A percentile compares a stretch with the other conserved stretches of the same genome.
These are phyloP conservation scores for Phytophthora gonapodyides DNA, from an alignment of 352 stramenopile species.

Conservation along the genomic window DNA sequence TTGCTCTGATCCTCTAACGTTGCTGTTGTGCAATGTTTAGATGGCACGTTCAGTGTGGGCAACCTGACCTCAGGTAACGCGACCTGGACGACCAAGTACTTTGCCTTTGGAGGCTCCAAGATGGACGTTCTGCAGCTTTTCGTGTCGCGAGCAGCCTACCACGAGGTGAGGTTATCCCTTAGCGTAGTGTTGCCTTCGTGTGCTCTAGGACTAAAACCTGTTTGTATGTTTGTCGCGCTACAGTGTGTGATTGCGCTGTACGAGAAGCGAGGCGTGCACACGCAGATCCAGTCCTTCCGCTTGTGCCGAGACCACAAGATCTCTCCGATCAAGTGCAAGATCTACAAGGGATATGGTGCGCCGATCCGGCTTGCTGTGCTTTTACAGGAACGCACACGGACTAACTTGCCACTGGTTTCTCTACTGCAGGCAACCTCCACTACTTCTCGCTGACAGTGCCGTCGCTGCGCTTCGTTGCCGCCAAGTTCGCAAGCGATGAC, in stretches of 20 bases:
- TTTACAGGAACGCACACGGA: not conserved
- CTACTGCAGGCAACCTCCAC: slow-evolving; percentile 64
- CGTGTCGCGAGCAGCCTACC: slow-evolving; percentile 79
- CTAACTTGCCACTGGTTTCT: slow-evolving; percentile 3
- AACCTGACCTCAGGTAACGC: slow-evolving; percentile 82
- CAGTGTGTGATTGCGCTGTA: slow-evolving; percentile 86
- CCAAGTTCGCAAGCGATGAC: slow-evolving; percentile 86
- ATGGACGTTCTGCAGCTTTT: slow-evolving; percentile 87
- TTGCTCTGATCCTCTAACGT: slow-evolving; percentile 10
- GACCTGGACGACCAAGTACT: slow-evolving; percentile 80
- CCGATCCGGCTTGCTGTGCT: not conserved
- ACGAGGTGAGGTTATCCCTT: slow-evolving; percentile 49
- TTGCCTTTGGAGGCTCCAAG: slow-evolving; percentile 79
- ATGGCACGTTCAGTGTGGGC: slow-evolving; percentile 82
- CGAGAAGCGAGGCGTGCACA: slow-evolving; percentile 81
- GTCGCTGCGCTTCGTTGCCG: slow-evolving; percentile 78
- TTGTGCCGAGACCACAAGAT: slow-evolving; percentile 86
- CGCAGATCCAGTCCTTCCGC: slow-evolving; percentile 85
- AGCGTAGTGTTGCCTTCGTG: not conserved
- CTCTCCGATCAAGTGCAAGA: slow-evolving; percentile 86
- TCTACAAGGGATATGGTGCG: slow-evolving; percentile 85
- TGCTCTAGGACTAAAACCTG: not conserved
- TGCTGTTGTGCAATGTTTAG: slow-evolving; percentile 36
- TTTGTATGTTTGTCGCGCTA: slow-evolving; percentile 1
- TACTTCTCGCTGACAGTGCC: slow-evolving; percentile 85